Base-by-base conservation (phyloP, 345 rosid genomes). In the Salix brachista region DNA sequence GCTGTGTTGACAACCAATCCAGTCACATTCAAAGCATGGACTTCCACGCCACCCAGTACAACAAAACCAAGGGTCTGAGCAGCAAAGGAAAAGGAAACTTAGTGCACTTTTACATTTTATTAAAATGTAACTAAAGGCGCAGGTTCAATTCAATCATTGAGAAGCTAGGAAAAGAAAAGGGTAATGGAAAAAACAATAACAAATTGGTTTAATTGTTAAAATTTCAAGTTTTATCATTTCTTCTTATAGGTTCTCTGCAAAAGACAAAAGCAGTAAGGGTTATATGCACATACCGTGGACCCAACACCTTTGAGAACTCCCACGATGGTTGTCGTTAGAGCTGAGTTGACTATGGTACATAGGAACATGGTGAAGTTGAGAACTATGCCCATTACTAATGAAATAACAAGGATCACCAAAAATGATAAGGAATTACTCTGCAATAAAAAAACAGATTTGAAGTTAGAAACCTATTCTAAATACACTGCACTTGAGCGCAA, bases 271-370 rank as follows among this genome's bases (percentile, higher is more conserved):
- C 39, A 42, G 11, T 4, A 56, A 46, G 25, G 36, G 32, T 42
- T 44, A 26, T 32, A 5, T 36, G 54, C 44, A 89, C 97, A 73
- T 82, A 95, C 97, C 80, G 97, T 93, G 70, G 97, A 93, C 25
- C 94, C 99, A 58, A 95, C 98, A 69, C 99, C 99, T 86, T 95
- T 95, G 78, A 93, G 98, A 73, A 95, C 98, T 77, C 99, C 98
- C 50, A 95, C 98, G 44, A 95, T 95, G 75, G 99, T 95, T 52
- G 99, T 95, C 68, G 99, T 95, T 56, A 95, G 83, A 61, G 99
- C 99, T 75, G 98, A 95, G 86, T 95, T 95, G 83, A 95, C 98
- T 71, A 95, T 84, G 80, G 99, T 95, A 83, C 98, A 95, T 74
- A 95, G 85, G 83, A 95, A 95, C 98, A 93, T 93, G 32, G 99